phyloP scores from a whole-genome alignment of 2,329 filamentous ascomycete genomes.

The Chrysoporthe puriensis region DNA sequence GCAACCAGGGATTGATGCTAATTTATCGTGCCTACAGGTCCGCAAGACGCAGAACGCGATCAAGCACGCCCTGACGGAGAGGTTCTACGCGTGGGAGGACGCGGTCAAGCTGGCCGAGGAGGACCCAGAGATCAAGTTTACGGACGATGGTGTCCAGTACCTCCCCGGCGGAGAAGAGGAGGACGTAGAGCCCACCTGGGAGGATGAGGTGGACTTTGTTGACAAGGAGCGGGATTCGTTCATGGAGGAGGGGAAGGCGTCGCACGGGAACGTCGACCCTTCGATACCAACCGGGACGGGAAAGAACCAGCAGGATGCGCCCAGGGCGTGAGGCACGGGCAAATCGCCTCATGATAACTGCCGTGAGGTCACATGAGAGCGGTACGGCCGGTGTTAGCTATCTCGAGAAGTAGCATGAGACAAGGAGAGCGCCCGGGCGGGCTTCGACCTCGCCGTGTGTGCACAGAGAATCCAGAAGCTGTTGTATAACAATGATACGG shows the following conservation, averaged over 20 bases:
- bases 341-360: conserved; percentile 2
- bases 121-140: conserved; percentile 66
- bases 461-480: background rate
- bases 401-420: background rate
- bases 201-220: conserved; percentile 33
- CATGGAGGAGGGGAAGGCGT: conserved; percentile 26
- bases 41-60: conserved; percentile 78
- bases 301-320: conserved; percentile 25
- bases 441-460: background rate
- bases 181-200: conserved; percentile 31
- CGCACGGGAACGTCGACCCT: conserved; percentile 25
- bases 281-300: conserved; percentile 22
- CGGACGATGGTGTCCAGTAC: conserved; percentile 3
- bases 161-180: conserved; percentile 40
- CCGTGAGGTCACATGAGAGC: background rate
- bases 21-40: conserved; percentile 55
- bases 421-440: background rate
- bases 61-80: conserved; percentile 82
- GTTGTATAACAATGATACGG: background rate
- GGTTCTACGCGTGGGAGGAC: conserved; percentile 86
- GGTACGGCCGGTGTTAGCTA: background rate
- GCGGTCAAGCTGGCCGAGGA: conserved; percentile 66
- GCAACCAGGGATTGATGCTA: background rate
- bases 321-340: conserved; percentile 20
- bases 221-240: conserved; percentile 13